Evolutionary conservation across 2,329 filamentous ascomycete genomes (phyloP).

Genomic region (Fusarium sterilihyphosum): DNA sequence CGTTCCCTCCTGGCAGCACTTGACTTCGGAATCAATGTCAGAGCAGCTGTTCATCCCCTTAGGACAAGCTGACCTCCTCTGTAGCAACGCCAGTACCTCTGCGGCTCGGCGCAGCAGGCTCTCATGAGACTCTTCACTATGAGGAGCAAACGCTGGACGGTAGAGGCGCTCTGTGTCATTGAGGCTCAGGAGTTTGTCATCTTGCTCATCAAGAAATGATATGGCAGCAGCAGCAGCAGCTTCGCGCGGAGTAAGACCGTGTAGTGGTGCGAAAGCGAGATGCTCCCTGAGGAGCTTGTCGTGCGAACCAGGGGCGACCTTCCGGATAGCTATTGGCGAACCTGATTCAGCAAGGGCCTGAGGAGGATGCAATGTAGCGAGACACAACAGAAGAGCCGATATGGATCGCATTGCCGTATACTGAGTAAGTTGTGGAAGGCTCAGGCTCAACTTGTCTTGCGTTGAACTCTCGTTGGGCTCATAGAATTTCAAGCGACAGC

Average conservation of each 20-base stretch:
- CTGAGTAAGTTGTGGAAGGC: background rate
- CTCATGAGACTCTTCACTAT: constrained; percentile 48
- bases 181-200: constrained; percentile 29
- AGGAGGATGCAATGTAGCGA: constrained; percentile 57
- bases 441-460: background rate
- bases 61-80: constrained; percentile 74
- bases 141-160: constrained; percentile 62
- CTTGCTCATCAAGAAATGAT: constrained; percentile 43
- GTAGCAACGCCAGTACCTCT: constrained; percentile 58
- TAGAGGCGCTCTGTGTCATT: constrained; percentile 45
- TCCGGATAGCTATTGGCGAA: constrained; percentile 71
- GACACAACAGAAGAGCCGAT: constrained; percentile 53
- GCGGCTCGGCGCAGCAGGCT: constrained; percentile 55
- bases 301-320: constrained; percentile 75
- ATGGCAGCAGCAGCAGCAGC: constrained; percentile 46
- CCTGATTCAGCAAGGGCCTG: constrained; percentile 48
- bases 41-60: constrained; percentile 72
- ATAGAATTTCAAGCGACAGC: background rate
- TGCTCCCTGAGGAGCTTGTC: constrained; percentile 81
- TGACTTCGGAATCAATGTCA: constrained; percentile 71
- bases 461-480: background rate
- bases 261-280: constrained; percentile 58
- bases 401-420: constrained; percentile 52
- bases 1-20: constrained; percentile 75
- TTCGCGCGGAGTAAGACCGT: constrained; percentile 42